Percentiles rank a stretch among this genome's conserved stretches.
phyloP scores from a whole-genome alignment of 441 rosid genomes.

The Brassica balearica region DNA sequence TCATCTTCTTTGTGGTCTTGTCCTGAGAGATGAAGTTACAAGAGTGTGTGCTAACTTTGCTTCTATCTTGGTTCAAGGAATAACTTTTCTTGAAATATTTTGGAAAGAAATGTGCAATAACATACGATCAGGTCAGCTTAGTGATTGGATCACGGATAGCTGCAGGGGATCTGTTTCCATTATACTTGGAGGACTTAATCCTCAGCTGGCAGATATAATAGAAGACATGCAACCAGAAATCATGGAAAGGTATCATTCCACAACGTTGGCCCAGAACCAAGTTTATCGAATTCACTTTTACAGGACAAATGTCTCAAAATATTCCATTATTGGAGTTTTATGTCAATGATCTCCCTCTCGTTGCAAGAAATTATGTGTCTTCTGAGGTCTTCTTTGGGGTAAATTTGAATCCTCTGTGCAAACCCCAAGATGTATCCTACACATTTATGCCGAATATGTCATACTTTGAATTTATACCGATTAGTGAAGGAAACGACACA shows the following conservation, averaged over 20 bases:
- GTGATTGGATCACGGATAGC: conserved; percentile 6
- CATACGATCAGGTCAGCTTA: background rate
- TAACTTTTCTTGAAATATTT: background rate
- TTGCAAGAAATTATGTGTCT: conserved; percentile 57
- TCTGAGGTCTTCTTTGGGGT: conserved; percentile 67
- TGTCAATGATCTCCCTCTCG: conserved; percentile 58
- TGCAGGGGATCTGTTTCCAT: conserved; percentile 26
- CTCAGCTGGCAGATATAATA: conserved; percentile 50
- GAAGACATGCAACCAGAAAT: conserved; percentile 46
- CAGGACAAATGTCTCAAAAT: conserved; percentile 73
- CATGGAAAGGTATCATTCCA: conserved; percentile 69
- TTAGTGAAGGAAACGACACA: conserved; percentile 26
- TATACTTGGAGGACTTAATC: conserved; percentile 46
- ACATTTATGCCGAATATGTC: conserved; percentile 74
- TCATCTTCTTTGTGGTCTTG: conserved; percentile 2
- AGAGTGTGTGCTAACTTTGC: background rate
- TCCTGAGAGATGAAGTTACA: background rate
- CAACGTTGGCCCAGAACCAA: conserved; percentile 69
- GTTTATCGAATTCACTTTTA: conserved; percentile 48
- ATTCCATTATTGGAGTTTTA: conserved; percentile 61
- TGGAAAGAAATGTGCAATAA: conserved; percentile 7
- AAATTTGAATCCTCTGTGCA: conserved; percentile 59
- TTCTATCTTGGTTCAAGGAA: background rate
- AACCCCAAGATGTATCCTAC: conserved; percentile 65
- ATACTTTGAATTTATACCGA: conserved; percentile 65